Evolutionary conservation across 805 yeast genomes (phyloP).

Genomic region (Lachancea lanzarotensis): DNA sequence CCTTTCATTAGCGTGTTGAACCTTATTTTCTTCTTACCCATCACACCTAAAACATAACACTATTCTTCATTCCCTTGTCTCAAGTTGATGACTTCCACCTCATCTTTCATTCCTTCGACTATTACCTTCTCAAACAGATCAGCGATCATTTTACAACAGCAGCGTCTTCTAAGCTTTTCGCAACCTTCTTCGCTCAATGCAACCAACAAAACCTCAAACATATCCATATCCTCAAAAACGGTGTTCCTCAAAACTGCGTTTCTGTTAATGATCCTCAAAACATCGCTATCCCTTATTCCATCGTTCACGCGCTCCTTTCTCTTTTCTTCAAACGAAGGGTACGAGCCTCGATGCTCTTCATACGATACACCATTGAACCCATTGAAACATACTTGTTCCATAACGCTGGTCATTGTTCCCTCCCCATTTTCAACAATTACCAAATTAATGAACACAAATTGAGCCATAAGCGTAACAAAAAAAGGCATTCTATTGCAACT

Average conservation of each 20-base stretch:
- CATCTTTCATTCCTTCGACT: neutral
- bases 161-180: neutral
- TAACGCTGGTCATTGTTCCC: neutral
- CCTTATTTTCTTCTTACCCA: too few species aligned
- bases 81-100: neutral
- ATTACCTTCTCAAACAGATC: neutral
- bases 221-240: neutral
- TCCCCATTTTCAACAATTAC: slow-evolving; percentile 8
- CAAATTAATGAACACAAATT: slow-evolving; percentile 12
- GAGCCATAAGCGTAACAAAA: slow-evolving; percentile 12
- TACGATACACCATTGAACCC: slow-evolving; percentile 17
- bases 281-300: neutral
- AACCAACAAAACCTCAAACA: neutral
- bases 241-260: neutral
- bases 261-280: neutral
- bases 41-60: too few species aligned
- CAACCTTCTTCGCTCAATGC: neutral
- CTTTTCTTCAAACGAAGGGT: too few species aligned
- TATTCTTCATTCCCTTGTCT: neutral
- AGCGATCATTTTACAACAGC: neutral
- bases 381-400: neutral
- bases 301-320: too few species aligned
- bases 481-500: slow-evolving; percentile 3
- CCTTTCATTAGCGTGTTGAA: too few species aligned
- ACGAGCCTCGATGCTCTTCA: too few species aligned